Evolutionary conservation across 805 yeast species (phyloP).

Genomic region (Yarrowia sp.): DNA sequence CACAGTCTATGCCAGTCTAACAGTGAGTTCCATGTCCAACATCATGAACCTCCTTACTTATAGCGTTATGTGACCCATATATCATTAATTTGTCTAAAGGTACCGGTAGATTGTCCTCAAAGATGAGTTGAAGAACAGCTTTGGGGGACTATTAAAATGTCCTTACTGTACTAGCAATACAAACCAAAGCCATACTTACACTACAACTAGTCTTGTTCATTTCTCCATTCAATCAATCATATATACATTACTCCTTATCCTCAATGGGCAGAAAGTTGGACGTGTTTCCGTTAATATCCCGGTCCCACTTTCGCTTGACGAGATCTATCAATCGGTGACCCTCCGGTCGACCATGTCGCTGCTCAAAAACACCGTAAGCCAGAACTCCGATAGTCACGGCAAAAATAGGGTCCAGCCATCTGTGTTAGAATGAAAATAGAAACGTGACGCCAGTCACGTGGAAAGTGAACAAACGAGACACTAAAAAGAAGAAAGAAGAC

Average conservation of each 20-base stretch:
- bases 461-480: not conserved
- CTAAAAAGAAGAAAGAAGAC: not conserved
- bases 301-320: slow-evolving; percentile 26
- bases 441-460: not conserved
- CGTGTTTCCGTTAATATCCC: slow-evolving; percentile 20
- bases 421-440: not conserved
- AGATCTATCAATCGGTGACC: slow-evolving; percentile 28
- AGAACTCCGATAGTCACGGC: slow-evolving; percentile 27
- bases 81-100: too few species aligned
- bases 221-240: not conserved
- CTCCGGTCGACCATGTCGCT: slow-evolving; percentile 27
- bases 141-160: too few species aligned
- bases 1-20: too few species aligned
- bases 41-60: too few species aligned
- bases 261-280: slow-evolving; percentile 13
- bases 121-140: too few species aligned
- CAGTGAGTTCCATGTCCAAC: too few species aligned
- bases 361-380: slow-evolving; percentile 27
- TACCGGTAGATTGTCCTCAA: too few species aligned
- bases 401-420: slow-evolving; percentile 28
- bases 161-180: too few species aligned
- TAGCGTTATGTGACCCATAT: too few species aligned
- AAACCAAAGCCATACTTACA: too few species aligned
- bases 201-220: not conserved
- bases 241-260: slow-evolving; percentile 17